Percentiles rank a stretch among this genome's conserved stretches.
phyloP scores from a whole-genome alignment of 352 stramenopile genomes.

The Phytophthora crassamura region DNA sequence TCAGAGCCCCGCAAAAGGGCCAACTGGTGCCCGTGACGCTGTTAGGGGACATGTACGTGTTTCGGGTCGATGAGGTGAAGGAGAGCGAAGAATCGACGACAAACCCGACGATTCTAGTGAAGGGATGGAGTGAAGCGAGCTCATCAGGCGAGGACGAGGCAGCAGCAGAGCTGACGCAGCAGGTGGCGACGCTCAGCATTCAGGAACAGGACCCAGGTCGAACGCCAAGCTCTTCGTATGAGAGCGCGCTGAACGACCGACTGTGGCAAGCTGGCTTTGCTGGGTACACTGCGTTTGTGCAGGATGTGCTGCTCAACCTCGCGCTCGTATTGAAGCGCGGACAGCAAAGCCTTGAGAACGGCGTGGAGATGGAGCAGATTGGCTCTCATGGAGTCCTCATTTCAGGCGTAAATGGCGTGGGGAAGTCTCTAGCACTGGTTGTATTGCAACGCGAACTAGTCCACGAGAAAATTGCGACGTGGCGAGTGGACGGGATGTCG shows the following conservation, averaged over 20 bases:
- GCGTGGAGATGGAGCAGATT: slow-evolving; percentile 60
- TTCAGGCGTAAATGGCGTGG: slow-evolving; percentile 68
- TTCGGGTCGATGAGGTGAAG: slow-evolving; percentile 38
- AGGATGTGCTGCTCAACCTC: slow-evolving; percentile 64
- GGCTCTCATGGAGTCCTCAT: slow-evolving; percentile 46
- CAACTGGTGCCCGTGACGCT: slow-evolving; percentile 56
- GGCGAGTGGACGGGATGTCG: slow-evolving; percentile 46
- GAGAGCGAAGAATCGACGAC: not conserved
- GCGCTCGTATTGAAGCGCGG: slow-evolving; percentile 48
- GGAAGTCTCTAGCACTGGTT: slow-evolving; percentile 63
- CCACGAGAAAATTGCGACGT: slow-evolving; percentile 33
- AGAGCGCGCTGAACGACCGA: slow-evolving; percentile 33
- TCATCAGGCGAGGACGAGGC: not conserved
- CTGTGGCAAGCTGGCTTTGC: slow-evolving; percentile 49
- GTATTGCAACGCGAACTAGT: slow-evolving; percentile 36
- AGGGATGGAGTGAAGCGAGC: slow-evolving; percentile 29
- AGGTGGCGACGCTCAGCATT: slow-evolving; percentile 28
- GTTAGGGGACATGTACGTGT: slow-evolving; percentile 60
- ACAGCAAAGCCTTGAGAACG: slow-evolving; percentile 21
- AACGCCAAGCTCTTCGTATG: slow-evolving; percentile 11
- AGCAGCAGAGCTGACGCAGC: slow-evolving; percentile 19
- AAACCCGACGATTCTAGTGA: slow-evolving; percentile 17
- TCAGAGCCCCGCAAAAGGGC: slow-evolving; percentile 14
- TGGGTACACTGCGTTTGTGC: slow-evolving; percentile 59
- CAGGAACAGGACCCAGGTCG: slow-evolving; percentile 15